phyloP scores from a whole-genome alignment of 306 rosid species.

The Prunus fruticosa region DNA sequence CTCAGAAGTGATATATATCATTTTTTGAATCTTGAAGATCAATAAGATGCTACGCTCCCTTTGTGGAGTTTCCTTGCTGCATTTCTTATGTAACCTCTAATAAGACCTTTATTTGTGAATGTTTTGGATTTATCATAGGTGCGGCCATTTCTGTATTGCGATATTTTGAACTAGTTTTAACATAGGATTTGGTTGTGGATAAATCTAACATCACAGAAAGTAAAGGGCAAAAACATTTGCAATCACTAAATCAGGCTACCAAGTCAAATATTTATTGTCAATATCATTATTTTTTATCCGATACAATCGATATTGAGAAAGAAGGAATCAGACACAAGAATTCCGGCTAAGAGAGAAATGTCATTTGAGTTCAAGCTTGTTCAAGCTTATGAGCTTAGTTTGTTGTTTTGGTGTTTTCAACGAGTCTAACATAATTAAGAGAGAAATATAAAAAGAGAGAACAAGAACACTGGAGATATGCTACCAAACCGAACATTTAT shows the following conservation, averaged over 20 bases:
- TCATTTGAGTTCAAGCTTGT: no score
- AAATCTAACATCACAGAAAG: no score
- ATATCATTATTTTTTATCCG: background rate
- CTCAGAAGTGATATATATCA: conserved; percentile 16
- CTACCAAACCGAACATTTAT: no score
- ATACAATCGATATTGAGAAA: background rate
- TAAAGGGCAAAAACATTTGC: no score
- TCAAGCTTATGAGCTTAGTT: no score
- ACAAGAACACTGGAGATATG: no score
- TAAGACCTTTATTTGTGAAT: background rate
- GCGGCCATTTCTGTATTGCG: background rate
- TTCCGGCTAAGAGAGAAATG: no score
- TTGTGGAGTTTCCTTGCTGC: background rate
- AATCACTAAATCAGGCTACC: background rate
- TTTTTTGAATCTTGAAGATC: background rate
- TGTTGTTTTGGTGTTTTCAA: no score
- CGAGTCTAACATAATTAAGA: no score
- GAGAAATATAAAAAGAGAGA: no score
- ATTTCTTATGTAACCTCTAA: background rate
- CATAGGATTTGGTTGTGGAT: no score
- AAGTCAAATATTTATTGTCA: background rate
- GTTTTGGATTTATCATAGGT: background rate
- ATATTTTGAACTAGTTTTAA: no score
- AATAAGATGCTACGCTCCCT: background rate
- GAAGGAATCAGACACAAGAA: background rate